These are phyloP conservation scores for Macrolepiota dolichaula DNA, from an alignment of 768 basidiomycete genomes.

Conservation along the genomic window DNA sequence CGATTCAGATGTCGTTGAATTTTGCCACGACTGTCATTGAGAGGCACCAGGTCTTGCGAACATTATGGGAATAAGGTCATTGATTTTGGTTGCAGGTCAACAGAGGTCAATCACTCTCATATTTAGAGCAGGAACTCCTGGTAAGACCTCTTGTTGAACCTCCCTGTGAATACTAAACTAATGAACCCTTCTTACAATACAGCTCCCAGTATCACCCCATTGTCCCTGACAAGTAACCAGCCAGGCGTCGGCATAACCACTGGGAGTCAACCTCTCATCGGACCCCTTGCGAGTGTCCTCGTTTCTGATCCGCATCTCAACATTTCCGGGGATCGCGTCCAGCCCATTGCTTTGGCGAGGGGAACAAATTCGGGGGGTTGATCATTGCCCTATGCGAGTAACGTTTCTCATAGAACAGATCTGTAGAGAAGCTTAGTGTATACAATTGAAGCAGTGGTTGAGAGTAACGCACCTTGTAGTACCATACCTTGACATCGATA, in stretches of 20 bases:
- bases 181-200: no score
- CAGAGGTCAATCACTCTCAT: background rate
- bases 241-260: background rate
- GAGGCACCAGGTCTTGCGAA: conserved; percentile 1
- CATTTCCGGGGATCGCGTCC: background rate
- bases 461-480: conserved; percentile 67
- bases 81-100: background rate
- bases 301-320: background rate
- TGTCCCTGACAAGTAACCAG: background rate
- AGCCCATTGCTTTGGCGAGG: conserved; percentile 81
- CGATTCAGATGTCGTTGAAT: conserved; percentile 5
- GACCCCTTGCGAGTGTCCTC: background rate
- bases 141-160: background rate
- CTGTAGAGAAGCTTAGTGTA: conserved; percentile 24
- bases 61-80: background rate
- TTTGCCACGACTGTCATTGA: conserved; percentile 7
- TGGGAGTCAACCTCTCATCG: background rate
- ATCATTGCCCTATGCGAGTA: conserved; percentile 95
- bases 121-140: background rate
- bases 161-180: background rate
- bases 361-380: conserved; percentile 94
- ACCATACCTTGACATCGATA: conserved; percentile 99
- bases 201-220: conserved; percentile 1
- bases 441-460: no score
- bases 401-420: conserved; percentile 95